Evolutionary conservation across 306 rosid genomes (phyloP), one percentile per base, ranked within the genome.

Genomic region (Rubus parviflorus): DNA sequence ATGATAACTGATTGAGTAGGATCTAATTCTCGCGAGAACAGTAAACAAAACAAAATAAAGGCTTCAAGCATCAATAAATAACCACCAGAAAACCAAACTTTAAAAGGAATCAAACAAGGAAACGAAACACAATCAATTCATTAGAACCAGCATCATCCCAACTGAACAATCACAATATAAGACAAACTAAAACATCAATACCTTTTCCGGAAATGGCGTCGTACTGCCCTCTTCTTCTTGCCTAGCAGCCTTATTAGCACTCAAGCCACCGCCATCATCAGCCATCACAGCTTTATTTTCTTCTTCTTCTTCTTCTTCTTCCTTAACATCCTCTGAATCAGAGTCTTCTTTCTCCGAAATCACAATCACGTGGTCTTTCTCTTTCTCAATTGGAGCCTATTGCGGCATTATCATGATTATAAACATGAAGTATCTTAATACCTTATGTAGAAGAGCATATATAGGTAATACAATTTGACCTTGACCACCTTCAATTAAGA

Each of bases 181-280:
- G 30, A 25, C 30, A 0, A 25, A 25, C 30, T 25, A 25, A 25
- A 25, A 25, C 0, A 25, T 25, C 30, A 1, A 38, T 79, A 94
- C 98, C 92, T 80, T 91, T n/a, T 91, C 98, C 0, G 98, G 98
- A 69, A 94, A 94, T 79, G 98, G 98, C 4, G 96, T 80, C 14
- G 96, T 75, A 75, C 85, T 91, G 22, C 94, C 91, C 54, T 92
- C 98, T 66, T 91, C 98, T 61, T 91, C 97, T 78, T 81, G 83
- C 22, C 94, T 89, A 75, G 82, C 89, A 17, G 87, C 97, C 86
- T 89, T 91, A 60, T 91, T 90, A 54, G 97, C 97, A 79, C 98
- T 91, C 85, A 91, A 79, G 11, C 97, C 98, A 22, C 98, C 98
- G 53, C 96, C 90, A 47, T 91, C 96, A 61, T 88, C 98, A 17